Evolutionary conservation across 148 eudicot species (phyloP).

Genomic region (Agrostemma githago): DNA sequence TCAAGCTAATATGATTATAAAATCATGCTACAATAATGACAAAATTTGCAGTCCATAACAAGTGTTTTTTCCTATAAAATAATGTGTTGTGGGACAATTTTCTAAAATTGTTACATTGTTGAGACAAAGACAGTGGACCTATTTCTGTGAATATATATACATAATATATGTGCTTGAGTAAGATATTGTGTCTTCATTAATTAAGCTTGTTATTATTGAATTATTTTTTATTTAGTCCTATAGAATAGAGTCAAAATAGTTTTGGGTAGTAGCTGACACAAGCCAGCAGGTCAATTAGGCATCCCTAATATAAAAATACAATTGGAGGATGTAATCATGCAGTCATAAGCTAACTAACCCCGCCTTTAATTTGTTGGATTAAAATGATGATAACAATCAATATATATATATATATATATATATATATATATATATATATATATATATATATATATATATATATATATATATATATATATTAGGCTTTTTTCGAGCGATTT

Average conservation of each 20-base stretch:
- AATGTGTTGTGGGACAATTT: conserved; percentile 3
- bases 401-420: no score
- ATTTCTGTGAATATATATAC: conserved; percentile 1
- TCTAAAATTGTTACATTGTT: conserved; percentile 19
- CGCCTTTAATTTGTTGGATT: background rate
- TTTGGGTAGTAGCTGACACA: background rate
- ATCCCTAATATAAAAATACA: background rate
- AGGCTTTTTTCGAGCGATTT: no score
- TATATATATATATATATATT: no score
- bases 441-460: no score
- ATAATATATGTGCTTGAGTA: background rate
- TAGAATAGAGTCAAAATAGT: background rate
- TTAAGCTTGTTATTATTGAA: background rate
- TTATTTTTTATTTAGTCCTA: background rate
- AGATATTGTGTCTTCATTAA: background rate
- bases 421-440: no score
- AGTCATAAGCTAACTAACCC: conserved; percentile 22
- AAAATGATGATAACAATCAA: conserved; percentile 16
- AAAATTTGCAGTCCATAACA: background rate
- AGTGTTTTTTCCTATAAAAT: background rate
- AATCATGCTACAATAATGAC: conserved; percentile 4
- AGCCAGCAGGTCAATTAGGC: background rate
- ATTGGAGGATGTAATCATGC: background rate
- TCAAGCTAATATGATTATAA: background rate
- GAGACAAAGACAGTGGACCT: conserved; percentile 16